Base-by-base conservation (phyloP, 805 yeast genomes). In the Yamadazyma paraphyllophila region DNA sequence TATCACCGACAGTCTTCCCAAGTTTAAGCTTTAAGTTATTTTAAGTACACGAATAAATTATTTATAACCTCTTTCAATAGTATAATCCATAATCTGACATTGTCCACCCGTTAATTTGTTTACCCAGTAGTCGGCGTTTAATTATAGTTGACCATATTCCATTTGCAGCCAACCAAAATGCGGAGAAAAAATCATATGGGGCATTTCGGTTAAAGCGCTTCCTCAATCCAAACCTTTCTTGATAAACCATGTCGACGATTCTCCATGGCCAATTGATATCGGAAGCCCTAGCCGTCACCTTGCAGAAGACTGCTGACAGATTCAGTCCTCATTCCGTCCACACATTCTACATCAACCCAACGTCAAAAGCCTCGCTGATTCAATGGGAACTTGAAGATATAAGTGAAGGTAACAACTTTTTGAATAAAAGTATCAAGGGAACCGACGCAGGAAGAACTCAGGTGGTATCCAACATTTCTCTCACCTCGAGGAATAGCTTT, bases 321-420 rank as follows among this genome's bases (percentile, higher is more conserved):
- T 29, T 13, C 43, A 39, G 24, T 44, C 52, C 52, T 62, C 73
- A 16, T 52, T 67, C 45, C 66, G 67, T 51, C 58, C 73, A 11
- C 59, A 55, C 45, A 60, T 67, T 46, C 55, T 66, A 36, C 52
- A 3, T 20, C 6, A 6, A 20, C 24, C 24, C 24, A 4, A 3
- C 24, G 6, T 57, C 48, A 51, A 61, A 10, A 57, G 51, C 14
- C 25, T 24, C 36, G 2, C 34, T n/a, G 33, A 17, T 37, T 11
- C 29, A 39, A 6, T 44, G 47, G 47, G 7, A 58, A 32, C 65
- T 65, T 9, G 66, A 65, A 11, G 51, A 48, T 14, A 57, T 63
- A 6, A 62, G 68, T 43, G 61, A 61, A 44, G 76, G 76, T 1
- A 66, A 60, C 20, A 67, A 51, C 41, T 71, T 71, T 47, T 59